Evolutionary conservation across 768 basidiomycete species (phyloP), one percentile per base, ranked within the genome.

Genomic region (Chalciporus pseudorubinellus): DNA sequence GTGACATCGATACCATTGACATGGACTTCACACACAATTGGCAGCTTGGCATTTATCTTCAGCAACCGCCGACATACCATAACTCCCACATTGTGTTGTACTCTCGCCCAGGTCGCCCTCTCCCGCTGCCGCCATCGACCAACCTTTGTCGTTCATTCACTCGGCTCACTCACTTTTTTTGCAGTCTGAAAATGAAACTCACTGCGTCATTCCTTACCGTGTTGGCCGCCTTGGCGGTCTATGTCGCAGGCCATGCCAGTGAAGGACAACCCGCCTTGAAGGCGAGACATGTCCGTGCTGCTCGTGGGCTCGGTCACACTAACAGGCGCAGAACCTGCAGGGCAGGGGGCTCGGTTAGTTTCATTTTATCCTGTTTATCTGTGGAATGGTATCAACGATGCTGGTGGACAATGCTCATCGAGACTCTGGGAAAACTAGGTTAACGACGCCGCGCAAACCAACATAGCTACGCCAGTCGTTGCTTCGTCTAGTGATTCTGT

Each of bases 141-240:
- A 16, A 16, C 33, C 42, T 38, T 26, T 38, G 31, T 59, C 51
- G 34, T 58, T 65, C 48, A 22, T 55, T 47, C 53, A 48, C 24
- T n/a, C 28, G 21, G 2, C 18, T 44, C 42, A 12, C 44, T 47
- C 47, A 36, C 43, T 52, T 56, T 49, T n/a, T 50, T 26, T 26
- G 44, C 47, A 18, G 34, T 29, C 26, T 29, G 10, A 46, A 55
- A 52, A 81, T 82, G 80, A 79, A 74, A 72, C 51, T 76, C 55
- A 59, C 70, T 46, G 61, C 72, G 56, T 62, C 76, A 33, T 53
- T 75, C 58, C 62, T 81, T 46, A 62, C 75, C 53, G 61, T 74
- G 39, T 58, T 73, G 52, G 57, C 58, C 43, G 57, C 58, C 39
- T 51, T 64, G 45, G 51, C 55, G 46, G 64, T 66, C 29, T 53